A percentile compares a stretch with the other conserved stretches of the same genome.
Conservation (phyloP, 805 yeast genomes). For the Myxozyma neotropica region DNA sequence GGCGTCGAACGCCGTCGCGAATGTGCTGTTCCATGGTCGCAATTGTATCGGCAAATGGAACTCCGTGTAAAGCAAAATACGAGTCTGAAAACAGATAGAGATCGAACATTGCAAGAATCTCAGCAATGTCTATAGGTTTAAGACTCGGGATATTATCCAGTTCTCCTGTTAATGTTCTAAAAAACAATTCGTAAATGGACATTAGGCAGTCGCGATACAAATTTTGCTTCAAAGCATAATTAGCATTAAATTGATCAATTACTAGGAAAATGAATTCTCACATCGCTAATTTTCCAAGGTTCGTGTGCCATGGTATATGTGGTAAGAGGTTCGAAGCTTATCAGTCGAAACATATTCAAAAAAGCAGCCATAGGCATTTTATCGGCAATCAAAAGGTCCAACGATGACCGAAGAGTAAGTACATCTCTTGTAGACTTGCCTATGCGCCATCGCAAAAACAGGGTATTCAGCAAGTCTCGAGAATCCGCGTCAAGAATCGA, state of each 20-base stretch:
- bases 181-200: background rate
- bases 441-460: constrained; percentile 7
- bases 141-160: background rate
- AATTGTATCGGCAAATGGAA: constrained; percentile 7
- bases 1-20: background rate
- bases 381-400: background rate
- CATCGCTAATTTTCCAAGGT: constrained; percentile 7
- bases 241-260: background rate
- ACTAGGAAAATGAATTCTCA: no score
- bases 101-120: constrained; percentile 5
- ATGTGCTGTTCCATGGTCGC: background rate
- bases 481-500: constrained; percentile 2
- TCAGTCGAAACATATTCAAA: constrained; percentile 9
- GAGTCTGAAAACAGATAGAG: constrained; percentile 6
- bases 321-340: constrained; percentile 3
- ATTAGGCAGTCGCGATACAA: constrained; percentile 1
- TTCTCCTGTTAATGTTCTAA: background rate
- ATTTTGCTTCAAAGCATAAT: background rate
- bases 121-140: constrained; percentile 3
- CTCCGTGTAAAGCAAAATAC: background rate
- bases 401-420: background rate
- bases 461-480: constrained; percentile 9
- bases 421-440: constrained; percentile 7
- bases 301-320: constrained; percentile 9
- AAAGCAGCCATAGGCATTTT: constrained; percentile 2